These are phyloP conservation scores for Penicillium daleae DNA, from an alignment of 495 filamentous ascomycete genomes.

Conservation along the genomic window DNA sequence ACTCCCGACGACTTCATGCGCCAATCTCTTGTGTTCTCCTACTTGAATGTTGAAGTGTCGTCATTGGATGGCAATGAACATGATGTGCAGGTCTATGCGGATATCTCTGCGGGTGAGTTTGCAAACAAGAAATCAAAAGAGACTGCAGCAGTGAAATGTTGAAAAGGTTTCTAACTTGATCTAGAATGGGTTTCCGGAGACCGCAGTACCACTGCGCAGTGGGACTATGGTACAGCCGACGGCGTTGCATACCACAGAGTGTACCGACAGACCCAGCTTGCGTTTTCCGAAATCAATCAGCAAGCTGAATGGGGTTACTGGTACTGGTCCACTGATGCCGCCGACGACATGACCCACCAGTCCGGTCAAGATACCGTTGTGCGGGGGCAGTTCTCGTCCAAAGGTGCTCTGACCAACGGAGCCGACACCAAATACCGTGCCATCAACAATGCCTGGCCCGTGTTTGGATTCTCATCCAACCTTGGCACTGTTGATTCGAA, in stretches of 20 bases:
- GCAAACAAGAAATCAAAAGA: not conserved
- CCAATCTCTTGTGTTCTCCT: constrained; percentile 60
- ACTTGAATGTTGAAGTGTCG: constrained; percentile 55
- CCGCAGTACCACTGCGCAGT: constrained; percentile 50
- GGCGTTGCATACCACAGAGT: constrained; percentile 58
- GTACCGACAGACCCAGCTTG: constrained; percentile 54
- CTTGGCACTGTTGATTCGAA: constrained; percentile 49
- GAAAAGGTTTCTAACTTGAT: constrained; percentile 16
- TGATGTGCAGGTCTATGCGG: constrained; percentile 61
- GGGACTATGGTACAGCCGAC: constrained; percentile 54
- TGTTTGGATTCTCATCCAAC: constrained; percentile 57
- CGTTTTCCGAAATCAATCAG: constrained; percentile 56
- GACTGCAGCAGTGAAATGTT: not conserved
- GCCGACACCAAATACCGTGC: constrained; percentile 56
- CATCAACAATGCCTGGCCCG: constrained; percentile 56
- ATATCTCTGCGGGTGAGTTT: constrained; percentile 61
- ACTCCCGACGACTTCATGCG: constrained; percentile 58
- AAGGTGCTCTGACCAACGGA: constrained; percentile 49
- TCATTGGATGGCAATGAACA: constrained; percentile 57
- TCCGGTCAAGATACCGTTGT: constrained; percentile 54
- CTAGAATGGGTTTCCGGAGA: constrained; percentile 64
- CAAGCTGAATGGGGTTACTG: constrained; percentile 63
- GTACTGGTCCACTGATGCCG: constrained; percentile 58
- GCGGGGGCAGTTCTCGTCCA: constrained; percentile 49
- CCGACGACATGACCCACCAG: constrained; percentile 46